Conservation (phyloP, 371 early-diverging fungal species). For the Syncephalastrum sp. region DNA sequence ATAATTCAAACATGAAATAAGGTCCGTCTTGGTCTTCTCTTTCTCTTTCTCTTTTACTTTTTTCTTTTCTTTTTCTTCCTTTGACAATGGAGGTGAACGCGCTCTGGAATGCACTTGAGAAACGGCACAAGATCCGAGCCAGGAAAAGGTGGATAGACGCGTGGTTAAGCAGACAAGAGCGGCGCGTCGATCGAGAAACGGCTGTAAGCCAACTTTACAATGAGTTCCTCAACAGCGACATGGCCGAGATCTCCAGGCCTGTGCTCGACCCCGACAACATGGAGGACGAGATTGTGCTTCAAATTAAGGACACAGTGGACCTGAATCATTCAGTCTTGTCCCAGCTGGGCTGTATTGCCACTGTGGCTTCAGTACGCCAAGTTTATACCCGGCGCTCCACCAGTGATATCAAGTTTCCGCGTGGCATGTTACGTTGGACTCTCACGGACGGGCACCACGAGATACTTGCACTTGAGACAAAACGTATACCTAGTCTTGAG, state of each 20-base stretch:
- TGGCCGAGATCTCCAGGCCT: constrained; percentile 26
- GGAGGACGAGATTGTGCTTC: constrained; percentile 27
- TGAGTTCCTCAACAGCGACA: constrained; percentile 26
- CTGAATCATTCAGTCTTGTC: constrained; percentile 30
- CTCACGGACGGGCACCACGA: constrained; percentile 35
- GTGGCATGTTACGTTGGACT: constrained; percentile 36
- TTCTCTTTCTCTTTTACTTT: too few species aligned
- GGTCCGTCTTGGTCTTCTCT: too few species aligned
- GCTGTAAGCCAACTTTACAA: too few species aligned
- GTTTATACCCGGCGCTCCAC: constrained; percentile 21
- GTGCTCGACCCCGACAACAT: constrained; percentile 20
- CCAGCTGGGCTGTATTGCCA: constrained; percentile 21
- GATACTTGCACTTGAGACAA: constrained; percentile 34
- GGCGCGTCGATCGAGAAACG: too few species aligned
- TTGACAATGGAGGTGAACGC: too few species aligned
- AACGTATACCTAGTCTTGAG: constrained; percentile 23
- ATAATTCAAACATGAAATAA: too few species aligned
- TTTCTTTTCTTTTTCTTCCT: too few species aligned
- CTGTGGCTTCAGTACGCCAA: constrained; percentile 26
- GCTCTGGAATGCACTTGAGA: too few species aligned
- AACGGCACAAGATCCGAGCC: too few species aligned
- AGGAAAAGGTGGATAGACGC: too few species aligned
- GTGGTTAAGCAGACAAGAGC: too few species aligned
- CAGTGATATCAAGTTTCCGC: constrained; percentile 20
- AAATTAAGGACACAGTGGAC: constrained; percentile 35